These are phyloP conservation scores for Microthlaspi erraticum DNA, from an alignment of 345 rosid genomes.

Conservation along the genomic window DNA sequence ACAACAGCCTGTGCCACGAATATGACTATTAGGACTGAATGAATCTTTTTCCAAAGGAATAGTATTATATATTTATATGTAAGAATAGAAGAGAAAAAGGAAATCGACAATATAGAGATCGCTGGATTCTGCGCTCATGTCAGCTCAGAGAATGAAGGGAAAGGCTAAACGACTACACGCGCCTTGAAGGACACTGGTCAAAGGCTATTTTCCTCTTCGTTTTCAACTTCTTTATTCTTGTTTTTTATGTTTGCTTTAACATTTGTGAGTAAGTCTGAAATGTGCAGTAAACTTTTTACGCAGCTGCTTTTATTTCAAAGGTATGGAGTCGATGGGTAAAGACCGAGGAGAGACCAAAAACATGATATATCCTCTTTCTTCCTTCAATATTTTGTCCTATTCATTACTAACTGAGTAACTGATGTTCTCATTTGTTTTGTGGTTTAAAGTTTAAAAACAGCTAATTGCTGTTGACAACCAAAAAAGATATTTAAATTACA, in stretches of 20 bases:
- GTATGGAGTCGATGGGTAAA: constrained; percentile 8
- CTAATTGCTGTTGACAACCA: background rate
- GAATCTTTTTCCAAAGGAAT: background rate
- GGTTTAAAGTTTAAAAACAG: constrained; percentile 6
- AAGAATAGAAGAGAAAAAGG: background rate
- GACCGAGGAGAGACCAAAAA: background rate
- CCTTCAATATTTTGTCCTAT: background rate
- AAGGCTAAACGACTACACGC: constrained; percentile 14
- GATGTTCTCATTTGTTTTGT: constrained; percentile 9
- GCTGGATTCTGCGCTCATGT: background rate
- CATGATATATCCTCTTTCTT: constrained; percentile 3
- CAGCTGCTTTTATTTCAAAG: constrained; percentile 19
- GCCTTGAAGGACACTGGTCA: constrained; percentile 20
- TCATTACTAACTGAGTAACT: background rate
- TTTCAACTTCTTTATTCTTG: background rate
- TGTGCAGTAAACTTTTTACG: constrained; percentile 26
- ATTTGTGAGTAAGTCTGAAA: constrained; percentile 23
- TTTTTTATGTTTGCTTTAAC: background rate
- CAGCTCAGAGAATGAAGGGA: constrained; percentile 9
- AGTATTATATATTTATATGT: background rate
- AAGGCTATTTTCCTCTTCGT: constrained; percentile 11
- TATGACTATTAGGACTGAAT: background rate
- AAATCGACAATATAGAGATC: constrained; percentile 10
- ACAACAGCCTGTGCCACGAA: background rate
- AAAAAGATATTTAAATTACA: background rate